Evolutionary conservation across 441 rosid species (phyloP).

Genomic region (Populus trichocarpa): DNA sequence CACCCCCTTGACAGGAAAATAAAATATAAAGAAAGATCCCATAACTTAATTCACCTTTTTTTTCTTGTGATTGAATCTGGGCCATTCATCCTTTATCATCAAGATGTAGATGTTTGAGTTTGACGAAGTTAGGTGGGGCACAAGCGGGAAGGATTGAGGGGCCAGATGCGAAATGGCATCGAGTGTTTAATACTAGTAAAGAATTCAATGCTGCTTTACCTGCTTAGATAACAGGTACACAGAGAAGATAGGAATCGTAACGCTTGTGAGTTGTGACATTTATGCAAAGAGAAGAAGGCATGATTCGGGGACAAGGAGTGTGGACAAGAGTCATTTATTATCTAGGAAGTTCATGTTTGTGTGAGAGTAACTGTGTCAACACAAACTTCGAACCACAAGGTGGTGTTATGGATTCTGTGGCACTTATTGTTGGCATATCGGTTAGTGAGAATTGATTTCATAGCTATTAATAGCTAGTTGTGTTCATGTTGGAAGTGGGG

Average conservation of each 20-base stretch:
- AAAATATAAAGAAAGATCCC: not conserved
- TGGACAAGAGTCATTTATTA: slow-evolving; percentile 19
- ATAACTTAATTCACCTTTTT: not conserved
- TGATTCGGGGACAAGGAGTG: not conserved
- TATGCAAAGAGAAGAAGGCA: not conserved
- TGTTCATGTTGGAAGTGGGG: too few species aligned
- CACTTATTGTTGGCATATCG: not conserved
- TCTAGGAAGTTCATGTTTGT: not conserved
- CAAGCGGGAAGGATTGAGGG: not conserved
- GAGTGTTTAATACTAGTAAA: not conserved
- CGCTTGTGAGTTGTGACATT: slow-evolving; percentile 15
- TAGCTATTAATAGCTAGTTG: not conserved
- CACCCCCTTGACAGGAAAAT: not conserved
- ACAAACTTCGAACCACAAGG: not conserved
- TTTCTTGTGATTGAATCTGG: not conserved
- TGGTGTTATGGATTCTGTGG: not conserved
- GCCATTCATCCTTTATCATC: not conserved
- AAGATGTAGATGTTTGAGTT: not conserved
- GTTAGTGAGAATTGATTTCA: not conserved
- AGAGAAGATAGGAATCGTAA: slow-evolving; percentile 9
- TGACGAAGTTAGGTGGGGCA: not conserved
- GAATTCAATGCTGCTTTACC: slow-evolving; percentile 28
- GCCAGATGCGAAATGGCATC: not conserved
- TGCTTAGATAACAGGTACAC: slow-evolving; percentile 1
- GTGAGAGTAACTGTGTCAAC: not conserved